Conservation (phyloP, 257 asterid genomes). For the Nemophila menziesii region DNA sequence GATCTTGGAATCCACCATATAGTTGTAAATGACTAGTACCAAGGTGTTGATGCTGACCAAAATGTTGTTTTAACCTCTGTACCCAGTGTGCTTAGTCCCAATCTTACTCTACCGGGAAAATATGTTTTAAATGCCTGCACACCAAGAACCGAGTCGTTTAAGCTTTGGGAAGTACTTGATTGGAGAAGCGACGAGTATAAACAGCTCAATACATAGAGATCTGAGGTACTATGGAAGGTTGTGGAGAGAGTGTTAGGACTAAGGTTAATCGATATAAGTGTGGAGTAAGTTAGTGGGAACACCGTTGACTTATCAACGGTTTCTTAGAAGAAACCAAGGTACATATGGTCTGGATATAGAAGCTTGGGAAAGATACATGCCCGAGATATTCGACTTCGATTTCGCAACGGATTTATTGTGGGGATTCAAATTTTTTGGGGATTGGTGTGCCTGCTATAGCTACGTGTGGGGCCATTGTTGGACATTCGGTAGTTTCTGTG, state of each 20-base stretch:
- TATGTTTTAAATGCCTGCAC: slow-evolving; percentile 79
- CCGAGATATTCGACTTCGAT: slow-evolving; percentile 81
- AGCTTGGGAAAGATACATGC: slow-evolving; percentile 64
- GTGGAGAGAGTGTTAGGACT: slow-evolving; percentile 85
- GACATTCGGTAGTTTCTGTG: slow-evolving; percentile 80
- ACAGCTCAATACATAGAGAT: slow-evolving; percentile 75
- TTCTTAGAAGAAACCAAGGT: slow-evolving; percentile 69
- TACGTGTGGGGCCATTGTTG: slow-evolving; percentile 97
- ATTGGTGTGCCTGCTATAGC: slow-evolving; percentile 98
- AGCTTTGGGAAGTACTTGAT: slow-evolving; percentile 84
- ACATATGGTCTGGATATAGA: slow-evolving; percentile 91
- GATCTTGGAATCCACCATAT: slow-evolving; percentile 90
- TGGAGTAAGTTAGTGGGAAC: slow-evolving; percentile 80
- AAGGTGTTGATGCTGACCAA: slow-evolving; percentile 95
- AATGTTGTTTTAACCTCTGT: slow-evolving; percentile 79
- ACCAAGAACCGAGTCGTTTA: slow-evolving; percentile 90
- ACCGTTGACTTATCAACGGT: slow-evolving; percentile 79
- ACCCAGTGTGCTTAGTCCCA: slow-evolving; percentile 72
- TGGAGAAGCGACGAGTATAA: slow-evolving; percentile 70
- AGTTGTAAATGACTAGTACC: slow-evolving; percentile 83
- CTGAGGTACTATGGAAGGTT: slow-evolving; percentile 94
- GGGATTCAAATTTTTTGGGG: slow-evolving; percentile 97
- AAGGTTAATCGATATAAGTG: slow-evolving; percentile 66
- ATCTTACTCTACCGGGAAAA: slow-evolving; percentile 87
- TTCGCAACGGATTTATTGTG: slow-evolving; percentile 62